Evolutionary conservation across 1,284 basidiomycete genomes (phyloP).

Genomic region (Malassezia sp.): DNA sequence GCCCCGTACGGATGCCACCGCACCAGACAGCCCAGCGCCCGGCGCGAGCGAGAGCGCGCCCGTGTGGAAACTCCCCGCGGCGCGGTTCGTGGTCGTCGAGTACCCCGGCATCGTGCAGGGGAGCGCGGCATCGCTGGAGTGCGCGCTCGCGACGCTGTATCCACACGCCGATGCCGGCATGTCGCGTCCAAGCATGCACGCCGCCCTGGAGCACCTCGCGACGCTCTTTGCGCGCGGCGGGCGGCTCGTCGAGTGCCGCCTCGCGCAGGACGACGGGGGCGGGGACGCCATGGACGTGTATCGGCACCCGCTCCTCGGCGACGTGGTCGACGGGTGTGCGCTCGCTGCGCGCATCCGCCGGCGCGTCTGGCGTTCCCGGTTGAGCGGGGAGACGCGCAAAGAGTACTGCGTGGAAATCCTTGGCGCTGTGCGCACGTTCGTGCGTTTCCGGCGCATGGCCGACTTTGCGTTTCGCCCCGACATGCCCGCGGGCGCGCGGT

Average conservation of each 20-base stretch:
- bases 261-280: slow-evolving; percentile 8
- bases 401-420: slow-evolving; percentile 63
- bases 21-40: neutral
- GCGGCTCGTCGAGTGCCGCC: slow-evolving; percentile 29
- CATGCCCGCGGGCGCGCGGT: slow-evolving; percentile 3
- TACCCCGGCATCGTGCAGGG: slow-evolving; percentile 26
- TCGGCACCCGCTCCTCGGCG: slow-evolving; percentile 14
- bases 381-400: slow-evolving; percentile 1
- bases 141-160: slow-evolving; percentile 30
- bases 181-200: slow-evolving; percentile 3
- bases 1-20: neutral
- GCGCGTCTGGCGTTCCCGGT: neutral
- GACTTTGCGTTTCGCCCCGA: slow-evolving; percentile 37
- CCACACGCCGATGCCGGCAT: slow-evolving; percentile 9
- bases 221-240: slow-evolving; percentile 18
- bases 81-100: slow-evolving; percentile 26
- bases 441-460: slow-evolving; percentile 59
- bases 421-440: slow-evolving; percentile 67
- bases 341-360: slow-evolving; percentile 9
- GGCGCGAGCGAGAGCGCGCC: slow-evolving; percentile 2
- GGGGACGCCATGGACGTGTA: slow-evolving; percentile 3
- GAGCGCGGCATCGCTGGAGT: slow-evolving; percentile 17
- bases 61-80: slow-evolving; percentile 19
- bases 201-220: slow-evolving; percentile 25
- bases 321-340: neutral